Percentiles rank a stretch among this genome's conserved stretches.
Conservation (phyloP, 768 basidiomycete genomes). For the Crassisporium funariophilum region DNA sequence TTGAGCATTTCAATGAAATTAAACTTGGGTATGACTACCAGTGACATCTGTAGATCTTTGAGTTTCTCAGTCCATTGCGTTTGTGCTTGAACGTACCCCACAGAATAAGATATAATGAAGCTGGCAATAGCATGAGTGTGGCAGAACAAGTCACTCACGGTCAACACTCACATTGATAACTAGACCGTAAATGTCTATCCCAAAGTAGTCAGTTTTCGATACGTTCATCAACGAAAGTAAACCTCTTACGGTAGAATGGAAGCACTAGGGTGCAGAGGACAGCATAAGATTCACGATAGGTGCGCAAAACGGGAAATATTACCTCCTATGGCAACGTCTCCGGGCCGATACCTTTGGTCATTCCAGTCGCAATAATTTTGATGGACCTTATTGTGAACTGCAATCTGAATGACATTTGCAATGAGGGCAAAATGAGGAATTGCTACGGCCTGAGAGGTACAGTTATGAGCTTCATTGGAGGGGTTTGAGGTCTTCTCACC, state of each 20-base stretch:
- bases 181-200: constrained; percentile 63
- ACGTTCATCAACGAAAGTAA: not conserved
- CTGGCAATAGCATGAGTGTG: constrained; percentile 29
- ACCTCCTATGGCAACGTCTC: constrained; percentile 66
- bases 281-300: not conserved
- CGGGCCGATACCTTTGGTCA: constrained; percentile 55
- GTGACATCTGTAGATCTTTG: constrained; percentile 42
- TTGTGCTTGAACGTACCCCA: constrained; percentile 40
- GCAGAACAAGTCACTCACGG: not conserved
- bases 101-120: constrained; percentile 58
- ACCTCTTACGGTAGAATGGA: constrained; percentile 59
- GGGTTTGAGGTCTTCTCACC: constrained; percentile 31
- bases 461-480: not conserved
- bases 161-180: constrained; percentile 51
- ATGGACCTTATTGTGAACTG: constrained; percentile 52
- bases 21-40: constrained; percentile 66
- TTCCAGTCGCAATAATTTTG: constrained; percentile 45
- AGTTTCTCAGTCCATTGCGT: not conserved
- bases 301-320: constrained; percentile 9
- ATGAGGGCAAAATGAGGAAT: constrained; percentile 63
- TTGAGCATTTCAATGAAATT: constrained; percentile 61
- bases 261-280: constrained; percentile 40
- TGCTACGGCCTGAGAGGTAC: constrained; percentile 49
- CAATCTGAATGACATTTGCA: constrained; percentile 63
- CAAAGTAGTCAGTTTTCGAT: not conserved